phyloP scores from a whole-genome alignment of 2,329 filamentous ascomycete genomes.

The Penicillium brasilianum region DNA sequence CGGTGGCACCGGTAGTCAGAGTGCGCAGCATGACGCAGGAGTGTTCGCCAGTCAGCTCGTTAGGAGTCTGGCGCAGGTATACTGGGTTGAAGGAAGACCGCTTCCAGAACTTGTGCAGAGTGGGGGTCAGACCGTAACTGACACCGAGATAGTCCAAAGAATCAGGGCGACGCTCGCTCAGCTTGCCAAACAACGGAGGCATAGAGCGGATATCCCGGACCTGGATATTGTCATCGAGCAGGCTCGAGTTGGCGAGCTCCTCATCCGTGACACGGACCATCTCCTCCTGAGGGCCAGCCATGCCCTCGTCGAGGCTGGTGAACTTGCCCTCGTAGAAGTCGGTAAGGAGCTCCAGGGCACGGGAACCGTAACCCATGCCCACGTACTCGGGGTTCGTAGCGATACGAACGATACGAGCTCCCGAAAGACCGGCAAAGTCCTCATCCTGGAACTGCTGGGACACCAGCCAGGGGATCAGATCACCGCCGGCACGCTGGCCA shows the following conservation, averaged over 20 bases:
- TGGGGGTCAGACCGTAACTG: constrained; percentile 86
- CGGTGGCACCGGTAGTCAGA: constrained; percentile 64
- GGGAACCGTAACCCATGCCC: constrained; percentile 90
- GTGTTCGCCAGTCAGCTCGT: constrained; percentile 95
- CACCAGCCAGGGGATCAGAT: constrained; percentile 96
- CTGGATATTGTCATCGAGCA: constrained; percentile 86
- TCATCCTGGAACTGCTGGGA: constrained; percentile 98
- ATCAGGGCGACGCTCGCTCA: constrained; percentile 80
- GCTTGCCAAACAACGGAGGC: constrained; percentile 88
- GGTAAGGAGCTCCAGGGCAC: constrained; percentile 81
- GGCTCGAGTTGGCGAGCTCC: constrained; percentile 74
- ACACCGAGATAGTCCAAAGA: constrained; percentile 91
- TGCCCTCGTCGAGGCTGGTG: constrained; percentile 77
- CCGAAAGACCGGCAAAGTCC: constrained; percentile 91
- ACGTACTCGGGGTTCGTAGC: constrained; percentile 95
- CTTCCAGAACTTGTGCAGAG: constrained; percentile 97
- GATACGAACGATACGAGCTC: constrained; percentile 89
- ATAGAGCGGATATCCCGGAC: constrained; percentile 89
- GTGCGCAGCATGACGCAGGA: constrained; percentile 96
- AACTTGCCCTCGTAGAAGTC: constrained; percentile 98
- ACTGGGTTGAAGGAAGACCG: constrained; percentile 83
- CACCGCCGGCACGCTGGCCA: constrained; percentile 85
- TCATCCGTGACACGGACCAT: constrained; percentile 81
- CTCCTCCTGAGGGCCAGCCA: constrained; percentile 56
- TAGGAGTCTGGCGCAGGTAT: constrained; percentile 92